Base-by-base conservation (phyloP, 768 basidiomycete genomes). In the Psilocybe cyanescens region DNA sequence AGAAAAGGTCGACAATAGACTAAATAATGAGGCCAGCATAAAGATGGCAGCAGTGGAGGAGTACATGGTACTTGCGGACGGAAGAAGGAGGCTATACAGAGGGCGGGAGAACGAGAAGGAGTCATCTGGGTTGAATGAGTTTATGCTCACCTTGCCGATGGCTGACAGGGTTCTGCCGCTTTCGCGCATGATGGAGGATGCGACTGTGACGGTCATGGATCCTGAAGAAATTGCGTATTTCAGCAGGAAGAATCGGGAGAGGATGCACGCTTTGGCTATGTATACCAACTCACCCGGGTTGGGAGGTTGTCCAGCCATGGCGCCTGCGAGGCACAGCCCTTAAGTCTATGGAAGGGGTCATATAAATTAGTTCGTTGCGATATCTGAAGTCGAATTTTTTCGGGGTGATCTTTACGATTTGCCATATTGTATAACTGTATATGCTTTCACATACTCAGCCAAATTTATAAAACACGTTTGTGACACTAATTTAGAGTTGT, bases 51-150 rank as follows among this genome's bases (percentile, higher is more conserved):
- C 55, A 11, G 45, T 57, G 4, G 14, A 57, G 46, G 55, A 57
- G 31, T 57, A 57, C 30, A 45, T 57, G 44, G 46, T 16, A n/a
- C 55, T 57, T 11, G 55, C 55, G 9, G 55, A 57, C 29, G 17
- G 19, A n/a, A 14, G 45, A 11, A 9, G 55, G 7, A 29, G 55
- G 45, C 12, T 57, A 3, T 57, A 47, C 7, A 24, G 46, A 31
- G 55, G 55, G 0, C 28, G 55, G 14, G 55, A 57, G 46, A 46
- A 57, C 29, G 44, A 46, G 30, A 57, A 57, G 46, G 28, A 14
- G 4, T 17, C 31, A 4, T 4, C 44, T 11, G 55, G 55, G 2
- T 14, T 57, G 45, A 48, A 57, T 45, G 55, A 57, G 46, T 57
- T 57, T 30, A 5, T 46, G 45, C 44, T 57, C 28, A 57, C 55